Evolutionary conservation across 768 basidiomycete species (phyloP).

Genomic region (Suillus fuscotomentosus): DNA sequence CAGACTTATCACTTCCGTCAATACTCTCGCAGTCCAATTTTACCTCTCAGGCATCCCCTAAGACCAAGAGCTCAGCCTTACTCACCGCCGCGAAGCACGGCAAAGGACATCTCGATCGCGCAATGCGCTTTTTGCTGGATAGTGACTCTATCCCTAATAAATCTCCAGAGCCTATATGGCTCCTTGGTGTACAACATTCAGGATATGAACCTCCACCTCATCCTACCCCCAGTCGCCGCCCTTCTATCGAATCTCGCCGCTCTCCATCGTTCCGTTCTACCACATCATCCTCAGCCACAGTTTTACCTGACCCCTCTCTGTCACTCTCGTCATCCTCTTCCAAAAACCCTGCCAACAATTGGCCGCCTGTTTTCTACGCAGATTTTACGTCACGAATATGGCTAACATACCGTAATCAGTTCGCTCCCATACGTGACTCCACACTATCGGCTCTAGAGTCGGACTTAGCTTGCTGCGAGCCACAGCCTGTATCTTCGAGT

Average conservation of each 20-base stretch:
- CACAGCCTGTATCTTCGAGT: constrained; percentile 37
- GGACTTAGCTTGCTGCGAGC: constrained; percentile 29
- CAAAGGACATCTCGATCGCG: constrained; percentile 77
- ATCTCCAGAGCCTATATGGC: constrained; percentile 83
- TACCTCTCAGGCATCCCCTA: constrained; percentile 33
- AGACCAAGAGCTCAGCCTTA: constrained; percentile 48
- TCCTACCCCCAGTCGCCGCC: constrained; percentile 32
- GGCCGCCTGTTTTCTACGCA: constrained; percentile 82
- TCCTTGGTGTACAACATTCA: constrained; percentile 79
- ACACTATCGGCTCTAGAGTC: constrained; percentile 43
- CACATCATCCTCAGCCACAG: constrained; percentile 37
- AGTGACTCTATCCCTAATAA: constrained; percentile 84
- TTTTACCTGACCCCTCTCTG: constrained; percentile 24
- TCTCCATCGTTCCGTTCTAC: constrained; percentile 45
- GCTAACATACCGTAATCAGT: constrained; percentile 91
- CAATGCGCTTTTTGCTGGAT: constrained; percentile 88
- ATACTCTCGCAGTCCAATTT: constrained; percentile 51
- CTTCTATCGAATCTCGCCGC: constrained; percentile 40
- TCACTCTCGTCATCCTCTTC: constrained; percentile 35
- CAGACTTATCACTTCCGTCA: constrained; percentile 66
- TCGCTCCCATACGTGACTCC: constrained; percentile 73
- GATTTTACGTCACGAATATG: constrained; percentile 90
- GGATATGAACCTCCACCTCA: constrained; percentile 57
- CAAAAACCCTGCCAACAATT: constrained; percentile 40
- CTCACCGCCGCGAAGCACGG: constrained; percentile 71